These are phyloP conservation scores for Colletotrichum sp. DNA, from an alignment of 2,329 filamentous ascomycete species.

Conservation along the genomic window DNA sequence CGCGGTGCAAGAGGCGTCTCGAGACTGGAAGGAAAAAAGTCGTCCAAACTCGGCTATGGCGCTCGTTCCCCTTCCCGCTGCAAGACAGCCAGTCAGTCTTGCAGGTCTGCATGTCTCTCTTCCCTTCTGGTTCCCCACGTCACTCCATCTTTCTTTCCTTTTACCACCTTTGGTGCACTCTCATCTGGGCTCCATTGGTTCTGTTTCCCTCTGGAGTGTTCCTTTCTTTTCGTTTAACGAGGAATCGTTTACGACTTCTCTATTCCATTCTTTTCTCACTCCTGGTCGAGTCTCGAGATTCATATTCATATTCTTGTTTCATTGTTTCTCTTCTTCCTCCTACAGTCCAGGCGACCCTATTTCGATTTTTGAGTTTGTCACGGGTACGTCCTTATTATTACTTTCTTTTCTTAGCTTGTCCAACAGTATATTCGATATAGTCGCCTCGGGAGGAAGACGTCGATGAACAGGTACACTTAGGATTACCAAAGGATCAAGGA, in stretches of 20 bases:
- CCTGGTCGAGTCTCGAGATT: constrained; percentile 4
- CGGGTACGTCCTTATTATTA: not conserved
- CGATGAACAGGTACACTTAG: not conserved
- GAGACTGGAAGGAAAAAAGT: not conserved
- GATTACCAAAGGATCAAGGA: not conserved
- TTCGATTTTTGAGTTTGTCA: not conserved
- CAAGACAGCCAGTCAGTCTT: not conserved
- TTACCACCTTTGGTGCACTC: constrained; percentile 2
- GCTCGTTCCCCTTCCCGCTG: not conserved
- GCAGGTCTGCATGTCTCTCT: not conserved
- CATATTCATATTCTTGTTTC: not conserved
- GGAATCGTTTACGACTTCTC: constrained; percentile 1
- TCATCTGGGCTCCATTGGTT: constrained; percentile 9
- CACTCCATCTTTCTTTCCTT: not conserved
- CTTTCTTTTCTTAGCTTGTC: not conserved
- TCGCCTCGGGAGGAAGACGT: not conserved
- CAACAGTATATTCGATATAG: not conserved
- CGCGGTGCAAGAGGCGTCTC: not conserved
- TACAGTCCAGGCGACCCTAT: constrained; percentile 8
- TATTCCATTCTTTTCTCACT: constrained; percentile 15
- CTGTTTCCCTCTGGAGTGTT: constrained; percentile 1
- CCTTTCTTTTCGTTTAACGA: constrained; percentile 9
- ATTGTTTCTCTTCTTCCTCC: not conserved
- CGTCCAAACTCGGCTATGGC: constrained; percentile 1
- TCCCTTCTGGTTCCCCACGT: not conserved